Evolutionary conservation across 2,329 filamentous ascomycete species (phyloP).

Genomic region (Colletotrichum lupini): DNA sequence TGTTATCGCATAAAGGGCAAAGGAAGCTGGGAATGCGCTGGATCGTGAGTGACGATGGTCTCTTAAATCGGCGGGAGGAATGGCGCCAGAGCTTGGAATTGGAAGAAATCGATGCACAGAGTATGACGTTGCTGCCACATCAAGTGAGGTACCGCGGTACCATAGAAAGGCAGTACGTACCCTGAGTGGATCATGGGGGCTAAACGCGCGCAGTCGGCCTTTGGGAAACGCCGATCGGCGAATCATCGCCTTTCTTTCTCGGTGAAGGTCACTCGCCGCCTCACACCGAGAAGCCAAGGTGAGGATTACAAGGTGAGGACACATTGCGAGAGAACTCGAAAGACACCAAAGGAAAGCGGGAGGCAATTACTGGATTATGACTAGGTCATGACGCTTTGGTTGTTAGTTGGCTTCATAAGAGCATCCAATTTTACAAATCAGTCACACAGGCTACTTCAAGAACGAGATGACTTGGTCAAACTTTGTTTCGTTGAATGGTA

Average conservation of each 20-base stretch:
- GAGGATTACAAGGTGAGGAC: conserved; percentile 5
- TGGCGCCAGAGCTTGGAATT: conserved; percentile 22
- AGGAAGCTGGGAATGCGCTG: not conserved
- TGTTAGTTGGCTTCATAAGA: not conserved
- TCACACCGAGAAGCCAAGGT: not conserved
- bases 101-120: conserved; percentile 24
- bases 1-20: conserved; percentile 29
- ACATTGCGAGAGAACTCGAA: conserved; percentile 21
- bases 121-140: conserved; percentile 32
- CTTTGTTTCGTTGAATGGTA: conserved; percentile 8
- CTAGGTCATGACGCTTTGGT: fast-evolving
- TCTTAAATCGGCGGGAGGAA: conserved; percentile 13
- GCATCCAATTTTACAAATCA: not conserved
- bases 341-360: not conserved
- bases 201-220: not conserved
- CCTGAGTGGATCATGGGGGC: not conserved
- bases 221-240: not conserved
- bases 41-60: not conserved
- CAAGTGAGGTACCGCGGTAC: not conserved
- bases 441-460: not conserved
- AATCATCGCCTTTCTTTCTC: not conserved
- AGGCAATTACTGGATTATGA: not conserved
- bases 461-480: not conserved
- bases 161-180: conserved; percentile 10
- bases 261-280: conserved; percentile 5